Conservation (phyloP, 1,284 basidiomycete genomes). For the Ganoderma sinense region DNA sequence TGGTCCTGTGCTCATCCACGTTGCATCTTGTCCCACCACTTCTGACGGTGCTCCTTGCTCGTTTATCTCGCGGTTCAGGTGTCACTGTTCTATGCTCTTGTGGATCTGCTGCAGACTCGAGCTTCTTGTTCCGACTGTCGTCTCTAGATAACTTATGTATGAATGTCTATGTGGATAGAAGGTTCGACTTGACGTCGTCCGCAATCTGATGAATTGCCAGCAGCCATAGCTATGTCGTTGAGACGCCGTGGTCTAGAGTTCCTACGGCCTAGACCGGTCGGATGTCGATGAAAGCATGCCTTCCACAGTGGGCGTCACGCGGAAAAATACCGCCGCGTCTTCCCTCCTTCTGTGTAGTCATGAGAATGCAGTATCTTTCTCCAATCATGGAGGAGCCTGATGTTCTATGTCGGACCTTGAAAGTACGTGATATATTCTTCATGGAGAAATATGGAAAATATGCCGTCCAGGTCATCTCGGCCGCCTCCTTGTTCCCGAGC, state of each 20-base stretch:
- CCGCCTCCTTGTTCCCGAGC: neutral
- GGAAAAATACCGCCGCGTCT: conserved; percentile 7
- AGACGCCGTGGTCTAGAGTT: conserved; percentile 3
- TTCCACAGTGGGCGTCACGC: neutral
- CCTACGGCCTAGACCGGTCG: conserved; percentile 3
- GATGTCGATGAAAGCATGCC: neutral
- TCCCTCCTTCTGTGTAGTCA: neutral
- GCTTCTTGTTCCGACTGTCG: neutral
- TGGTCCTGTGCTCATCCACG: neutral
- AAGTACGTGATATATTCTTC: neutral
- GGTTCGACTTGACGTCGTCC: neutral
- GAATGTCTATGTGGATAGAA: neutral
- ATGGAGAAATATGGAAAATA: neutral
- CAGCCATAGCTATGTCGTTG: neutral
- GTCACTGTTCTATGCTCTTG: neutral
- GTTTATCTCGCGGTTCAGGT: neutral
- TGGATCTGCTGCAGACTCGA: neutral
- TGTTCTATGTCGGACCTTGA: neutral
- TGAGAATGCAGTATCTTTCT: conserved; percentile 8
- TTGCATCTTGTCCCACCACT: conserved; percentile 1
- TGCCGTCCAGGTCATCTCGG: neutral
- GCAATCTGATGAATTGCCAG: neutral
- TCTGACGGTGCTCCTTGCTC: neutral
- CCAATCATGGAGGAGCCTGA: conserved; percentile 2
- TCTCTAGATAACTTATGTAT: neutral